Evolutionary conservation across 2,329 filamentous ascomycete genomes (phyloP).

Genomic region (Ophiostoma montium): DNA sequence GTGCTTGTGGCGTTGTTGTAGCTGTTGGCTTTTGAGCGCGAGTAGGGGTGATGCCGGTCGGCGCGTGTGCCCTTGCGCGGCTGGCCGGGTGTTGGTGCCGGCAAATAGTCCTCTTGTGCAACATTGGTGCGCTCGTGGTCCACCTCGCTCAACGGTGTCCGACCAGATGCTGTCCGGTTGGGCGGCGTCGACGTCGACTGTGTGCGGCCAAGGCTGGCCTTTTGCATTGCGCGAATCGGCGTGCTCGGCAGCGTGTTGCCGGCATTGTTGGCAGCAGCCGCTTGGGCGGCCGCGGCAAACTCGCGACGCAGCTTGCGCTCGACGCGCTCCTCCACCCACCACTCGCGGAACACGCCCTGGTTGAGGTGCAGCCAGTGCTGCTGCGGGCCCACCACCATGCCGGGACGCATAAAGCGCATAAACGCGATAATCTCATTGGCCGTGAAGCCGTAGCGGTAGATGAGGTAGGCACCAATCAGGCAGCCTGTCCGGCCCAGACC

Average conservation of each 20-base stretch:
- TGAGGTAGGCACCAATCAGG: constrained; percentile 91
- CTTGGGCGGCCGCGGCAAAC: constrained; percentile 28
- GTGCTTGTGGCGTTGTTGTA: constrained; percentile 21
- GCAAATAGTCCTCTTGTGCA: constrained; percentile 79
- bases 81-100: constrained; percentile 88
- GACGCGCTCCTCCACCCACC: constrained; percentile 86
- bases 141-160: constrained; percentile 86
- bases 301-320: constrained; percentile 52
- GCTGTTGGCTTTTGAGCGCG: constrained; percentile 36
- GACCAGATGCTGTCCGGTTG: constrained; percentile 58
- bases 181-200: constrained; percentile 57
- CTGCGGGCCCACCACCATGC: constrained; percentile 97
- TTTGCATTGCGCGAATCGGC: constrained; percentile 47
- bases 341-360: constrained; percentile 93
- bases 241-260: constrained; percentile 34
- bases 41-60: constrained; percentile 62
- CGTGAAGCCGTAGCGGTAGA: constrained; percentile 93
- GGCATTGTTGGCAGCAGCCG: constrained; percentile 17
- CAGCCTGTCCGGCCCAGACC: constrained; percentile 91
- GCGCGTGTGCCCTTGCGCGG: constrained; percentile 72
- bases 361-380: constrained; percentile 99
- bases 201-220: constrained; percentile 41
- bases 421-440: constrained; percentile 95
- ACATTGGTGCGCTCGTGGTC: constrained; percentile 61
- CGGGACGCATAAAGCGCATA: constrained; percentile 97